Conservation (phyloP, 148 eudicot species). For the Rhododendron ferrugineum region DNA sequence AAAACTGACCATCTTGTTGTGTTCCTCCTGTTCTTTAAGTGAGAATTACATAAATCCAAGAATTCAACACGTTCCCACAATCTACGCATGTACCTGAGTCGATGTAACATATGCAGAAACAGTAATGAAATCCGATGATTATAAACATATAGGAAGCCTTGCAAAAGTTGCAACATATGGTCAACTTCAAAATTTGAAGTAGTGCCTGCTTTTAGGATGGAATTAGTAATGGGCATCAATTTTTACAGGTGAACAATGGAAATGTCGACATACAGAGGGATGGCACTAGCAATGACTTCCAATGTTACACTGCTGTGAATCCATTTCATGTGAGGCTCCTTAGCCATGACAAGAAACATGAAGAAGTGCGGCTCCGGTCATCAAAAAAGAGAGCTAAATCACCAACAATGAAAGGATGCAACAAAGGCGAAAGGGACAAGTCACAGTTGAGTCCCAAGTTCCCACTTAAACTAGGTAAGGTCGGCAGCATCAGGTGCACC, state of each 20-base stretch:
- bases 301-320: conserved; percentile 57
- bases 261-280: conserved; percentile 54
- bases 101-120: neutral
- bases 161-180: neutral
- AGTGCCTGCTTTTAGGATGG: neutral
- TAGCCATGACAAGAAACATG: conserved; percentile 33
- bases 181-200: neutral
- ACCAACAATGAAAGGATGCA: conserved; percentile 26
- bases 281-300: conserved; percentile 20
- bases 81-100: neutral
- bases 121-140: neutral
- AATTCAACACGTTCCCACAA: neutral
- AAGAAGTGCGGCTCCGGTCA: conserved; percentile 34
- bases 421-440: conserved; percentile 30
- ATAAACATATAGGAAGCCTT: neutral
- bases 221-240: neutral
- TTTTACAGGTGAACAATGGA: conserved; percentile 71
- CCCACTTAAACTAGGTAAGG: conserved; percentile 30
- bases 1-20: neutral
- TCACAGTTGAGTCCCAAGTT: conserved; percentile 31
- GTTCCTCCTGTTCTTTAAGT: neutral
- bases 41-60: neutral
- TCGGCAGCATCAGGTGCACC: conserved; percentile 38
- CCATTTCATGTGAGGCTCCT: conserved; percentile 64
- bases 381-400: conserved; percentile 67